Evolutionary conservation across 116 monocot species (phyloP).

Genomic region (Phalaenopsis hybrid): DNA sequence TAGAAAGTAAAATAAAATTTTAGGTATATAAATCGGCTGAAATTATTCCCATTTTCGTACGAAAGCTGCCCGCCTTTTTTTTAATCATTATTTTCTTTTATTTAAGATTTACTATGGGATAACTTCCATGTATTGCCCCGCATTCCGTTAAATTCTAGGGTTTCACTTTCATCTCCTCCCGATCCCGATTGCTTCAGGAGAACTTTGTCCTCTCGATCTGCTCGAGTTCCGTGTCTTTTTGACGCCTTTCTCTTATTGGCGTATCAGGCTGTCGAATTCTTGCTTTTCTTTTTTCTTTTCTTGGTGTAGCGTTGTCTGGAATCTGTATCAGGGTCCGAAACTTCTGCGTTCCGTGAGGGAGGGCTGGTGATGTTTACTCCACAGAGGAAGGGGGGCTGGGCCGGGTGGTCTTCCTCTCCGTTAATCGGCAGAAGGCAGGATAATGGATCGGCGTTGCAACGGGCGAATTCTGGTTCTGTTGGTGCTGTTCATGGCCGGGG

Average conservation of each 20-base stretch:
- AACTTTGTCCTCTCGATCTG: neutral
- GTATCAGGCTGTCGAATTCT: neutral
- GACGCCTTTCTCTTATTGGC: neutral
- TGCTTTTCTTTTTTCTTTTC: neutral
- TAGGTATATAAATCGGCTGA: too few relatives aligned
- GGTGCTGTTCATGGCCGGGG: conserved; percentile 27
- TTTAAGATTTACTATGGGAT: too few relatives aligned
- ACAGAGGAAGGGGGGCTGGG: conserved; percentile 45
- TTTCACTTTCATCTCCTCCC: neutral
- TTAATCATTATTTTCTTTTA: too few relatives aligned
- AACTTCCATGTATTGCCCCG: too few relatives aligned
- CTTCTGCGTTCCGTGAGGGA: neutral
- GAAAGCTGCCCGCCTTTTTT: too few relatives aligned
- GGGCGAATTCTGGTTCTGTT: conserved; percentile 10
- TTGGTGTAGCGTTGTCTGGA: neutral
- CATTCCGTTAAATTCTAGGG: neutral
- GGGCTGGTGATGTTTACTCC: conserved; percentile 77
- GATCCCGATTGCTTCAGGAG: neutral
- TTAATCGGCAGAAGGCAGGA: neutral
- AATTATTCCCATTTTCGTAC: too few relatives aligned
- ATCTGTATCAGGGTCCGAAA: neutral
- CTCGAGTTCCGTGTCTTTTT: neutral
- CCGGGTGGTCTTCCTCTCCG: conserved; percentile 16
- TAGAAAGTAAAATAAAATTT: too few relatives aligned
- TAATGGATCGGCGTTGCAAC: conserved; percentile 4